phyloP scores from a whole-genome alignment of 768 basidiomycete genomes.

The Hirschioporus abietinus region DNA sequence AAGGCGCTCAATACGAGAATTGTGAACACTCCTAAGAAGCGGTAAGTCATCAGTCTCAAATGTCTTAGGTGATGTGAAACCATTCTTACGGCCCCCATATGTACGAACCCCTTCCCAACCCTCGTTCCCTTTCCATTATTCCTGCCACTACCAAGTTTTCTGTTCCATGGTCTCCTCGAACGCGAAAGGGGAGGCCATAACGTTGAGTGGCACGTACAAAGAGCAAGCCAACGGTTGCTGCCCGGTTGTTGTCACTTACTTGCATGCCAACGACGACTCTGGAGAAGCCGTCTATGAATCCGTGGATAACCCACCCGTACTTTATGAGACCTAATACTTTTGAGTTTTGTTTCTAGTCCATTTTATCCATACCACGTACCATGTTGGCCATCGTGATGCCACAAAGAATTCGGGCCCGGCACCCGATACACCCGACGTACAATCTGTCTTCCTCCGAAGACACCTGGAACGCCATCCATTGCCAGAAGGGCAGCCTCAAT shows the following conservation, averaged over 20 bases:
- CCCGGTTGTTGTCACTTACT: conserved; percentile 17
- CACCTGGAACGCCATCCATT: conserved; percentile 15
- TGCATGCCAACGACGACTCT: conserved; percentile 14
- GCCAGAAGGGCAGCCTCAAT: conserved; percentile 9
- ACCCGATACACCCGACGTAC: conserved; percentile 15
- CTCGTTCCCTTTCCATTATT: conserved; percentile 20
- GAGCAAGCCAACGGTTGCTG: conserved; percentile 15
- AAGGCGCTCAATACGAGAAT: conserved; percentile 22
- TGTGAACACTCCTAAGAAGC: conserved; percentile 18
- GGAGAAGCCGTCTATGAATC: conserved; percentile 22
- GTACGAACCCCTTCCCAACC: conserved; percentile 19
- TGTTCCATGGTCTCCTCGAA: conserved; percentile 23
- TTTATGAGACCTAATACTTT: conserved; percentile 15
- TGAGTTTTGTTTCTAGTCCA: not conserved
- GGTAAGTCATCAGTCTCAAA: not conserved
- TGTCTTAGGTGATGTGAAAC: too few species aligned
- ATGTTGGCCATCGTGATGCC: conserved; percentile 26
- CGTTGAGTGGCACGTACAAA: conserved; percentile 12
- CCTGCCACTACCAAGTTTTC: conserved; percentile 23
- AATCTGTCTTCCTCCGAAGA: conserved; percentile 13
- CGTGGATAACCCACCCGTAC: conserved; percentile 19
- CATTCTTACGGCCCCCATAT: conserved; percentile 20
- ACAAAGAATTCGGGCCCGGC: conserved; percentile 21
- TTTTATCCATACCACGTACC: conserved; percentile 11
- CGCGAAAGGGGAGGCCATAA: conserved; percentile 19